Evolutionary conservation across 2,329 filamentous ascomycete species (phyloP).

Genomic region (Scytalidium sp.): DNA sequence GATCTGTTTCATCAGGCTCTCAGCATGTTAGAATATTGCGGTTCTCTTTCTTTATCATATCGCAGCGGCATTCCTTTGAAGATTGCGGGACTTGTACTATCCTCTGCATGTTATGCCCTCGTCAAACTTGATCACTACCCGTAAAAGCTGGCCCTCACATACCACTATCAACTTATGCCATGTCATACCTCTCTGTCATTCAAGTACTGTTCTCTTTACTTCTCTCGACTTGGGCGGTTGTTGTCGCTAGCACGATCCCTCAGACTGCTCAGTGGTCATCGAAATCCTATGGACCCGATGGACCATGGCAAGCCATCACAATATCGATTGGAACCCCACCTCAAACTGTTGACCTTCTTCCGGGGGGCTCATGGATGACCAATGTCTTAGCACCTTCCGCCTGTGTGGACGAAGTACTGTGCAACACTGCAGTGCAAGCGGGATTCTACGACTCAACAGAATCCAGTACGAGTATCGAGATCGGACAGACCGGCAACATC

Average conservation of each 20-base stretch:
- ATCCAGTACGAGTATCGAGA: slow-evolving; percentile 6
- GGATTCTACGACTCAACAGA: slow-evolving; percentile 7
- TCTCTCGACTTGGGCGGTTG: too few relatives aligned
- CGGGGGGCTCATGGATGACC: slow-evolving; percentile 12
- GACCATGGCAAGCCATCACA: slow-evolving; percentile 17
- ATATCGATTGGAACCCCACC: slow-evolving; percentile 9
- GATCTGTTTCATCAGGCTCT: too few relatives aligned
- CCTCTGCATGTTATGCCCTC: too few relatives aligned
- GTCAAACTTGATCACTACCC: too few relatives aligned
- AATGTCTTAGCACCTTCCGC: slow-evolving; percentile 9
- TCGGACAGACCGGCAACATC: slow-evolving; percentile 3
- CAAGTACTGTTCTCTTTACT: not conserved
- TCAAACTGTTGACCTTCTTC: slow-evolving; percentile 12
- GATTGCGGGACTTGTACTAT: too few relatives aligned
- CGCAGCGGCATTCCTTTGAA: too few relatives aligned
- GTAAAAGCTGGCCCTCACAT: too few relatives aligned
- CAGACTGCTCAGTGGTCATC: slow-evolving; percentile 10
- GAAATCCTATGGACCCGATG: slow-evolving; percentile 14
- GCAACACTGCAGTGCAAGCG: slow-evolving; percentile 1
- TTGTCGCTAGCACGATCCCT: too few relatives aligned
- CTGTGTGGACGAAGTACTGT: not conserved
- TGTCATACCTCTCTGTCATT: not conserved
- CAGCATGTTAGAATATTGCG: too few relatives aligned
- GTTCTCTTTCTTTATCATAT: too few relatives aligned
- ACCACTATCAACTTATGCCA: too few relatives aligned